Conservation (phyloP, 176 grass and related monocot genomes). For the Aegilops umbellulata region DNA sequence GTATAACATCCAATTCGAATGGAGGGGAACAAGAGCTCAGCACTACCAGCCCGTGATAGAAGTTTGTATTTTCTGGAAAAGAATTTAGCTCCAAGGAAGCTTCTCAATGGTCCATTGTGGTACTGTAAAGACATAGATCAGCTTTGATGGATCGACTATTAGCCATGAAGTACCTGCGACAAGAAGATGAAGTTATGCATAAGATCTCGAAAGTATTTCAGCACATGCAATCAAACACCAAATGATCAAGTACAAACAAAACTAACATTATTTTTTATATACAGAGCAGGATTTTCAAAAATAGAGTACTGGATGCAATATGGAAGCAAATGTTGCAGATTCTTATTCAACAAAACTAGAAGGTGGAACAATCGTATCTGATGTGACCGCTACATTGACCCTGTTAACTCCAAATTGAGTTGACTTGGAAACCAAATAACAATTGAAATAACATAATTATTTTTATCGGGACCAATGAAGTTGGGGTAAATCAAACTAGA, state of each 20-base stretch:
- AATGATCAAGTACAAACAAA: neutral
- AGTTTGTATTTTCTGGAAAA: neutral
- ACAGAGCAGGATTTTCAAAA: neutral
- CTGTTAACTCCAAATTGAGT: neutral
- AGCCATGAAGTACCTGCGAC: slow-evolving; percentile 8
- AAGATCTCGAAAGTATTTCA: neutral
- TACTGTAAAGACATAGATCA: too few relatives aligned
- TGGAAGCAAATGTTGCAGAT: neutral
- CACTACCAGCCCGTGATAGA: neutral
- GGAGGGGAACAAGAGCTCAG: neutral
- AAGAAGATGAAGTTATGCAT: neutral
- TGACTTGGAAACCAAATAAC: too few relatives aligned
- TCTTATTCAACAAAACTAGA: neutral
- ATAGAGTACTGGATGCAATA: neutral
- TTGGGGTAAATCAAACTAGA: neutral
- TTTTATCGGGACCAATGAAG: neutral
- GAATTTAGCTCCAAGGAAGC: neutral
- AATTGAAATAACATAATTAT: neutral
- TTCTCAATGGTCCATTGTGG: neutral
- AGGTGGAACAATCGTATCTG: neutral
- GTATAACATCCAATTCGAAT: neutral
- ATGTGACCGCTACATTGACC: neutral
- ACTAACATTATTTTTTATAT: neutral
- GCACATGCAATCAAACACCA: neutral
- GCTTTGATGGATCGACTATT: neutral